Evolutionary conservation across 768 basidiomycete genomes (phyloP).

Genomic region (Boletus subparvulus): DNA sequence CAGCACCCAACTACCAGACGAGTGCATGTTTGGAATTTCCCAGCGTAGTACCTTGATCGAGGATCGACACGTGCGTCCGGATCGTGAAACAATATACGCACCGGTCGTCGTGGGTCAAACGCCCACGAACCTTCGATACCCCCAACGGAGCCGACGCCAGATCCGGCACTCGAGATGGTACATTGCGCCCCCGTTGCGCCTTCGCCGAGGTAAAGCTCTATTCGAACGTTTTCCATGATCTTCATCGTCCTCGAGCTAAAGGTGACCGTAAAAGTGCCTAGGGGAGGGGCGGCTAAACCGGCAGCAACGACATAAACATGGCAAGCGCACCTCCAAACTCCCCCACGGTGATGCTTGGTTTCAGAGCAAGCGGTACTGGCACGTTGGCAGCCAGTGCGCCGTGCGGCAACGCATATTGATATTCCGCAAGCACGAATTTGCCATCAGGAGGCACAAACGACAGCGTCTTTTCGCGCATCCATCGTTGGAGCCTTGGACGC

Average conservation of each 20-base stretch:
- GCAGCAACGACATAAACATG: background rate
- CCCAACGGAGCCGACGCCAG: constrained; percentile 41
- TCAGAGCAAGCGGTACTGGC: constrained; percentile 52
- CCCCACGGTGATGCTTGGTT: constrained; percentile 36
- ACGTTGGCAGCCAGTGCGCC: constrained; percentile 41
- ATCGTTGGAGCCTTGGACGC: constrained; percentile 65
- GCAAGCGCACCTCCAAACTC: constrained; percentile 32
- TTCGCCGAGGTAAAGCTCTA: constrained; percentile 75
- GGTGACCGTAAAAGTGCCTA: constrained; percentile 61
- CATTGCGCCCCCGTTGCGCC: constrained; percentile 74
- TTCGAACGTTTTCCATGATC: constrained; percentile 66
- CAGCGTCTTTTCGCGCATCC: constrained; percentile 70
- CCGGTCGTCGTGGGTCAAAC: constrained; percentile 70
- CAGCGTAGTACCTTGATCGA: constrained; percentile 67
- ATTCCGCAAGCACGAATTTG: constrained; percentile 79
- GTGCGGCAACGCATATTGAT: constrained; percentile 58
- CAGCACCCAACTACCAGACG: constrained; percentile 69
- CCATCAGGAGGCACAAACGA: constrained; percentile 97
- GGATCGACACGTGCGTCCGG: background rate
- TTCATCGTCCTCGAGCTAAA: constrained; percentile 64
- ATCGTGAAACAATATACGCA: constrained; percentile 25
- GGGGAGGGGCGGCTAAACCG: too few relatives aligned
- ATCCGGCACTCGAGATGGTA: constrained; percentile 56
- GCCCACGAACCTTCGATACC: constrained; percentile 67
- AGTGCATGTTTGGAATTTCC: constrained; percentile 68